phyloP scores from a whole-genome alignment of 305 asterid species.

The Striga hermonthica region DNA sequence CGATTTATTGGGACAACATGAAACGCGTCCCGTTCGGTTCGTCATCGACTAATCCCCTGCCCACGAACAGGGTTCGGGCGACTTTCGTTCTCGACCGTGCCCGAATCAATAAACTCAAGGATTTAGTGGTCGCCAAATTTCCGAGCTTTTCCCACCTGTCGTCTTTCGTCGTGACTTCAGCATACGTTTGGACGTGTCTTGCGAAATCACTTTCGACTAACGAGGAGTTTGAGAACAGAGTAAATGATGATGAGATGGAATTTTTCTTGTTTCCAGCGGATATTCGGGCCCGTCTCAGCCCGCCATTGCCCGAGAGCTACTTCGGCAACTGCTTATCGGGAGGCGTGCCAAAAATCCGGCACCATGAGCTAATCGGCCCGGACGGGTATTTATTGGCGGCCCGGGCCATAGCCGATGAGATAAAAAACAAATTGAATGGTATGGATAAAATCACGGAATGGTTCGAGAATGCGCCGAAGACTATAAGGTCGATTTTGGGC shows the following conservation, averaged over 20 bases:
- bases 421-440: conserved; percentile 26
- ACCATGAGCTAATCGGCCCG: conserved; percentile 15
- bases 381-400: conserved; percentile 39
- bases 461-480: not conserved
- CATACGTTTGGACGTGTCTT: conserved; percentile 43
- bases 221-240: too few relatives aligned
- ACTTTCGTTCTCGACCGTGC: conserved; percentile 30
- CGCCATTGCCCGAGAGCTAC: conserved; percentile 44
- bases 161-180: conserved; percentile 33
- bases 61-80: conserved; percentile 39
- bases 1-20: not conserved
- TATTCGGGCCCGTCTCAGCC: conserved; percentile 29
- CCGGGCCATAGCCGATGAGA: conserved; percentile 30
- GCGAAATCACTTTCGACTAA: conserved; percentile 28
- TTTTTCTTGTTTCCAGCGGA: conserved; percentile 28
- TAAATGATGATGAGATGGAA: conserved; percentile 13
- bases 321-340: conserved; percentile 41
- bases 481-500: not conserved
- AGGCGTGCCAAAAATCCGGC: conserved; percentile 17
- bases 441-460: conserved; percentile 8
- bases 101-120: conserved; percentile 35
- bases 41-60: conserved; percentile 22
- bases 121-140: conserved; percentile 17
- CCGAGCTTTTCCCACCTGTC: conserved; percentile 32
- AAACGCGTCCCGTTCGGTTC: too few relatives aligned